Evolutionary conservation across 2,329 filamentous ascomycete genomes (phyloP).

Genomic region (Sphaerostilbella broomeana): DNA sequence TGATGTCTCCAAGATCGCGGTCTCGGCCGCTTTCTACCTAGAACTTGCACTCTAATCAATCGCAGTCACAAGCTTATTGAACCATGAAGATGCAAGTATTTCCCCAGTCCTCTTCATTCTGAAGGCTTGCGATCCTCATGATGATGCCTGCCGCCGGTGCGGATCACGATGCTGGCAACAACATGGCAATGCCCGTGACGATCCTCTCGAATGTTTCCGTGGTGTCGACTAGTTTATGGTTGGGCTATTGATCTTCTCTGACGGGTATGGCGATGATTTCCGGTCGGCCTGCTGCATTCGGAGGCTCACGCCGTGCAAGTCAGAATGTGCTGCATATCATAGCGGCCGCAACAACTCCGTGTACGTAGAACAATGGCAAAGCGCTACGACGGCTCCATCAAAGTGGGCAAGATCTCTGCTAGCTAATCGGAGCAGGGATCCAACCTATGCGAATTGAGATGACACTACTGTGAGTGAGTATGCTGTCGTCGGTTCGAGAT

Average conservation of each 20-base stretch:
- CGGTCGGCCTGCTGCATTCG: neutral
- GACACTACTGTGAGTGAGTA: conserved; percentile 5
- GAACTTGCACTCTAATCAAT: too few relatives aligned
- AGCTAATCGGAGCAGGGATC: conserved; percentile 4
- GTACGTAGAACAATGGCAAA: too few relatives aligned
- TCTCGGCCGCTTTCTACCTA: neutral
- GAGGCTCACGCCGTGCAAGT: conserved; percentile 1
- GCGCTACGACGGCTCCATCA: conserved; percentile 1
- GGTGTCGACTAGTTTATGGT: too few relatives aligned
- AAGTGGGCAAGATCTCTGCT: conserved; percentile 3
- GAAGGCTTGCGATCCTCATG: too few relatives aligned
- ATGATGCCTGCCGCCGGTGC: too few relatives aligned
- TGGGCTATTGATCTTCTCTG: neutral
- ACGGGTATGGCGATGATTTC: conserved; percentile 2
- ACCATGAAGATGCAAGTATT: too few relatives aligned
- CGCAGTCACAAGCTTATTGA: too few relatives aligned
- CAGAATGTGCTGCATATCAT: neutral
- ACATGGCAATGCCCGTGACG: too few relatives aligned
- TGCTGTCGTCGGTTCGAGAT: neutral
- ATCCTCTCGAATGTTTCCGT: too few relatives aligned
- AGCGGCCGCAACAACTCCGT: conserved; percentile 1
- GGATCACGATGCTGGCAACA: neutral
- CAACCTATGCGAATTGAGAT: neutral
- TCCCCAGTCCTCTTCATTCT: too few relatives aligned
- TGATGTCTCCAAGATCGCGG: neutral